Conservation (phyloP, 805 yeast genomes). For the Debaryomyces tyrocola region DNA sequence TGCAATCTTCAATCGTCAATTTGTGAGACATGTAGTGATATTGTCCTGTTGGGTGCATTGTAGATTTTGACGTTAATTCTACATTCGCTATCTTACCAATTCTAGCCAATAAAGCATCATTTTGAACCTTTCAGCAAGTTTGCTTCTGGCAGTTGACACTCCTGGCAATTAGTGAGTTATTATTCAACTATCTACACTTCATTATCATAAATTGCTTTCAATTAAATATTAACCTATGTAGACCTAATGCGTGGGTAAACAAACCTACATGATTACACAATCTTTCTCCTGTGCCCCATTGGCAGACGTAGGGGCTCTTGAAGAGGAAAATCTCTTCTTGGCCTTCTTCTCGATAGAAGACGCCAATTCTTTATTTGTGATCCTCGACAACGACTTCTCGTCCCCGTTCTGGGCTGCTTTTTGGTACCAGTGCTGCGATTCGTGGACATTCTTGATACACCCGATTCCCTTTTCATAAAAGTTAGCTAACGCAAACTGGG, state of each 20-base stretch:
- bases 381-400: conserved; percentile 35
- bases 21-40: too few relatives aligned
- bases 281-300: conserved; percentile 32
- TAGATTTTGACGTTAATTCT: too few relatives aligned
- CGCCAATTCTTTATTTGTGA: conserved; percentile 30
- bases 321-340: conserved; percentile 20
- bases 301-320: background rate
- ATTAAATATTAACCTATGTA: background rate
- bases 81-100: too few relatives aligned
- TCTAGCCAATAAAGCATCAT: too few relatives aligned
- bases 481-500: conserved; percentile 81
- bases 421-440: conserved; percentile 73
- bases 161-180: too few relatives aligned
- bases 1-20: too few relatives aligned
- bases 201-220: background rate
- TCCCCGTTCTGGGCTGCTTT: conserved; percentile 65
- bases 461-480: conserved; percentile 89
- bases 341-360: conserved; percentile 29
- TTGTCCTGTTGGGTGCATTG: too few relatives aligned
- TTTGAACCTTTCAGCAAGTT: too few relatives aligned
- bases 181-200: too few relatives aligned
- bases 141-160: too few relatives aligned
- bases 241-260: too few relatives aligned
- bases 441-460: conserved; percentile 54
- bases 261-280: conserved; percentile 40